Percentiles rank a stretch among this genome's conserved stretches.
Evolutionary conservation across 768 basidiomycete species (phyloP).

Genomic region (Tulasnella sp.): DNA sequence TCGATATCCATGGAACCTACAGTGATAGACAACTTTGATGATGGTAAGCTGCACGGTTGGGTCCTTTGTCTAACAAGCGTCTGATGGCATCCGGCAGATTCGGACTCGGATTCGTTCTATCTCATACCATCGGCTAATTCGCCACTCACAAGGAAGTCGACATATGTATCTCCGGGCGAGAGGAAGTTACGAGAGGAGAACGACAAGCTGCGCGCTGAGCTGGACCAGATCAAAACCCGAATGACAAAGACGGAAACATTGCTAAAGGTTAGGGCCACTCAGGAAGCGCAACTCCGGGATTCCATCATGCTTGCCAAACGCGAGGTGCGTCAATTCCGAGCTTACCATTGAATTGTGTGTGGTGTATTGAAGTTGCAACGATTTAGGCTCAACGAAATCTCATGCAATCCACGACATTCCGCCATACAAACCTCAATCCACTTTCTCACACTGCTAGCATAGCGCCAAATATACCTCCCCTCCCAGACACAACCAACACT

Average conservation of each 20-base stretch:
- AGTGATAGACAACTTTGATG: slow-evolving; percentile 1
- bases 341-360: background rate
- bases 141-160: slow-evolving; percentile 37
- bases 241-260: slow-evolving; percentile 49
- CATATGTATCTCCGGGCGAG: background rate
- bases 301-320: slow-evolving; percentile 60
- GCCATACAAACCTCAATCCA: background rate
- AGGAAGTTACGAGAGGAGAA: slow-evolving; percentile 40
- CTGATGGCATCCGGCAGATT: slow-evolving; percentile 35
- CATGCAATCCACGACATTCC: slow-evolving; percentile 3
- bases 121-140: slow-evolving; percentile 41
- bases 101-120: slow-evolving; percentile 57
- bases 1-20: background rate
- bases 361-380: background rate
- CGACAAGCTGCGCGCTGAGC: slow-evolving; percentile 43
- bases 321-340: slow-evolving; percentile 34
- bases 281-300: slow-evolving; percentile 66
- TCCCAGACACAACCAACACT: background rate
- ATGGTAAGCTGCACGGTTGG: slow-evolving; percentile 34
- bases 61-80: slow-evolving; percentile 28
- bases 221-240: slow-evolving; percentile 44
- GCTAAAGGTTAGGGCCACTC: slow-evolving; percentile 59
- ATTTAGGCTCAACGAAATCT: slow-evolving; percentile 57
- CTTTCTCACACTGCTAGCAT: slow-evolving; percentile 28
- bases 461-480: slow-evolving; percentile 32